Base-by-base conservation (phyloP, 2,329 filamentous ascomycete species). In the Didymosphaeria variabile region DNA sequence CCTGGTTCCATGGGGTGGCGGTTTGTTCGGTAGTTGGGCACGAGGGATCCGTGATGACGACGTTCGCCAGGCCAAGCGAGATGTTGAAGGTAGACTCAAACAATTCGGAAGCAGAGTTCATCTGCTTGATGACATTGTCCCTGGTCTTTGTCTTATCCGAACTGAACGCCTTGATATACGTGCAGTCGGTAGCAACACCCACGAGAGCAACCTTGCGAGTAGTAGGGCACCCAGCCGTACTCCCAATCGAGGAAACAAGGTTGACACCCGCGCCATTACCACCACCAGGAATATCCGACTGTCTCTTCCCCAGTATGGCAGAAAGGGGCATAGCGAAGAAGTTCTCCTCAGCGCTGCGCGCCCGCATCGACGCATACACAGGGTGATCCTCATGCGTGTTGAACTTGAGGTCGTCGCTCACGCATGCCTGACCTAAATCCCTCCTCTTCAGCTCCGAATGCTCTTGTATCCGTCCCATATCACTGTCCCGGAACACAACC, bases 61-160 rank as follows among this genome's bases (percentile, higher is more conserved):
- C 79, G 73, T 97, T 97, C 68, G 90, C 88, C 62, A 99, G 87
- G 46, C 93, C 95, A 38, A 99, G 87, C 0, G 94, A 94, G 70
- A 99, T 94, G 79, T 97, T 97, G 82, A 99, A 98, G 8, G 91
- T 91, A 69, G 85, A 88, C 77, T 99, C 95, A 74, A 95, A 99
- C 10, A 97, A 81, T 63, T 89, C 87, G 1, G 94, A 97, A 0
- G 95, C 95, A 47, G 88, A 84, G 80, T 97, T 97, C 76, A 99
- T 91, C 74, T 92, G 85, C 55, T 83, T 84, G 69, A 99, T 93
- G 64, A 99, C 86, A 75, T 95, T 95, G 63, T 86, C 78, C 58
- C 89, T 86, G 26, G 90, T 86, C n/a, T 87, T 83, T 46, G 86
- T 86, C 23, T 84, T 86, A 76, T 97, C 95, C 19, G 85, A 86